phyloP scores from a whole-genome alignment of 1,284 basidiomycete genomes.

The Puccinia novopanici region DNA sequence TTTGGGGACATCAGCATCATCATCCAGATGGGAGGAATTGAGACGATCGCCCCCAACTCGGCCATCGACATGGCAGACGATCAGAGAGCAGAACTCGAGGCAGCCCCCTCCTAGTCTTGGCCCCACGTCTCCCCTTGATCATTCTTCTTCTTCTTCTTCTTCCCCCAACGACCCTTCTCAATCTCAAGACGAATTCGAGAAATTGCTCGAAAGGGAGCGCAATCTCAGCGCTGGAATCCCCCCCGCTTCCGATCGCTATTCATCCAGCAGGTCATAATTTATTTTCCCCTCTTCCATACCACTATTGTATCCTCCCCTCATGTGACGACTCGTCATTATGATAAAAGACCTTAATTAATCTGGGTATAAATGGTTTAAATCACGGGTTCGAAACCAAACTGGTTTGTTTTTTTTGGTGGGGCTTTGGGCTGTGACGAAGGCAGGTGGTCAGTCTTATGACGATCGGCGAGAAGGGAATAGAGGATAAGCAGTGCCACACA shows the following conservation, averaged over 20 bases:
- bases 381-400: too few species aligned
- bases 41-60: background rate
- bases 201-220: constrained; percentile 12
- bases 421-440: too few species aligned
- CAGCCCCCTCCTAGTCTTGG: background rate
- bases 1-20: background rate
- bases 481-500: too few species aligned
- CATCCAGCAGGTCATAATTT: background rate
- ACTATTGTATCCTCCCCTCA: background rate
- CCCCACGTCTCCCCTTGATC: too few species aligned
- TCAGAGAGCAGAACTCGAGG: constrained; percentile 11
- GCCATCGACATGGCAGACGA: constrained; percentile 37
- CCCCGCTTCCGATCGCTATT: background rate
- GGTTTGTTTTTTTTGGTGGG: too few species aligned
- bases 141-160: background rate
- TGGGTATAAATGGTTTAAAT: too few species aligned
- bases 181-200: constrained; percentile 23
- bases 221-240: constrained; percentile 11
- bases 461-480: too few species aligned
- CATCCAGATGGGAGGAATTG: constrained; percentile 41
- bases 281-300: background rate
- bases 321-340: too few species aligned
- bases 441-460: too few species aligned
- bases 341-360: too few species aligned
- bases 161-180: background rate